These are phyloP conservation scores for Thielaviopsis musarum DNA, from an alignment of 2,329 filamentous ascomycete species.

Conservation along the genomic window DNA sequence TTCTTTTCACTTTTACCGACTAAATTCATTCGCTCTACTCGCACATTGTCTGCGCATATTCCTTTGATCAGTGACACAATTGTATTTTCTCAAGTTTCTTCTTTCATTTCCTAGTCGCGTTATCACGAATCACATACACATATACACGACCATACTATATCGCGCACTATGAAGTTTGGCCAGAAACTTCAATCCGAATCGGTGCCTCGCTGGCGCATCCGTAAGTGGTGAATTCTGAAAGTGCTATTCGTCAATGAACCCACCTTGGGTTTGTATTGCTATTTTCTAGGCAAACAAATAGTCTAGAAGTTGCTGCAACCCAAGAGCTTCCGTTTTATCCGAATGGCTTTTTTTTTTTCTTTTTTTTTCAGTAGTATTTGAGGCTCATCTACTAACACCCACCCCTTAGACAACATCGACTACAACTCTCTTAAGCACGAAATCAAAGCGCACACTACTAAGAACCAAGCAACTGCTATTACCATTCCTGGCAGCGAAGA, in stretches of 20 bases:
- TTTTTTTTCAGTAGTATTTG: background rate
- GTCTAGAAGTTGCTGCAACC: background rate
- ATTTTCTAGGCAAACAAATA: background rate
- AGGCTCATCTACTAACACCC: background rate
- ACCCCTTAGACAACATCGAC: constrained; percentile 57
- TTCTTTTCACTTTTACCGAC: background rate
- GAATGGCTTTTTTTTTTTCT: background rate
- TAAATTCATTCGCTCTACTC: background rate
- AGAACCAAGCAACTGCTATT: constrained; percentile 50
- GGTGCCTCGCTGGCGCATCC: constrained; percentile 12
- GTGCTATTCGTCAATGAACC: no score
- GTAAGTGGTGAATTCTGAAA: constrained; percentile 4
- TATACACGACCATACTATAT: background rate
- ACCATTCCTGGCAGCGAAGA: constrained; percentile 58
- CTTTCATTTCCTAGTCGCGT: background rate
- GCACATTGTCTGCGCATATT: background rate
- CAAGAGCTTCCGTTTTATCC: background rate
- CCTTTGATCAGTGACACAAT: background rate
- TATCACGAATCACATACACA: background rate
- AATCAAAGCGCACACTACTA: constrained; percentile 65
- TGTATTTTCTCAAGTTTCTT: background rate
- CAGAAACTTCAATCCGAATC: constrained; percentile 14
- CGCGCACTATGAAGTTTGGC: constrained; percentile 24
- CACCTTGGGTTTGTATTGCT: background rate
- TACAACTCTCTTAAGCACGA: constrained; percentile 76